Evolutionary conservation across 257 asterid species (phyloP).

Genomic region (Solanum piurae): DNA sequence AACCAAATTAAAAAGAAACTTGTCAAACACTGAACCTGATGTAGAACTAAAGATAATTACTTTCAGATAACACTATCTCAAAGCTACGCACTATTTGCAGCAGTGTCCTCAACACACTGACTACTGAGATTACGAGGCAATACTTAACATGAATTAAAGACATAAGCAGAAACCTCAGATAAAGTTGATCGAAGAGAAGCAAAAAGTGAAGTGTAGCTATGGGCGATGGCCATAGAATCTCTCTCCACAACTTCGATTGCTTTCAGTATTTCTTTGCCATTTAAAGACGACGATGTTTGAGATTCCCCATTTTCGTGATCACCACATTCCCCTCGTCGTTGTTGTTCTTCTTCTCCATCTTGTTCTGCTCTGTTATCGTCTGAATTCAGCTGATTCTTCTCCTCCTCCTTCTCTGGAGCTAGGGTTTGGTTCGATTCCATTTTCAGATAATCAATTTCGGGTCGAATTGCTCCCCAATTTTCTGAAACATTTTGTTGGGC

Average conservation of each 20-base stretch:
- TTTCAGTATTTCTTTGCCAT: constrained; percentile 53
- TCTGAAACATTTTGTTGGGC: background rate
- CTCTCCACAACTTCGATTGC: constrained; percentile 75
- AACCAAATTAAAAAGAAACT: background rate
- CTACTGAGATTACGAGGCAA: background rate
- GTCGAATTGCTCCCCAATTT: background rate
- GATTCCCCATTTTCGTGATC: background rate
- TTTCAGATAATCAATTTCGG: background rate
- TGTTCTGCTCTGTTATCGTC: background rate
- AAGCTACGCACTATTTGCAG: background rate
- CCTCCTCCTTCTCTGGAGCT: background rate
- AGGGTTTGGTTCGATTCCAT: background rate
- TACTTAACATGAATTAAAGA: background rate
- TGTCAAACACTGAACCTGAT: background rate
- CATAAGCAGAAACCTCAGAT: constrained; percentile 43
- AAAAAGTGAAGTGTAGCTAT: constrained; percentile 70
- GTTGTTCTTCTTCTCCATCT: background rate
- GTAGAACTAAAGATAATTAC: background rate
- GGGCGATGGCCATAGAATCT: constrained; percentile 76
- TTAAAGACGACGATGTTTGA: constrained; percentile 23
- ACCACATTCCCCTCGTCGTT: background rate
- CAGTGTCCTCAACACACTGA: background rate
- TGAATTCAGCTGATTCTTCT: background rate
- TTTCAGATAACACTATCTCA: background rate
- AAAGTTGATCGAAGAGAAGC: constrained; percentile 66